phyloP scores from a whole-genome alignment of 495 filamentous ascomycete genomes.

The Penicillium alfredii region DNA sequence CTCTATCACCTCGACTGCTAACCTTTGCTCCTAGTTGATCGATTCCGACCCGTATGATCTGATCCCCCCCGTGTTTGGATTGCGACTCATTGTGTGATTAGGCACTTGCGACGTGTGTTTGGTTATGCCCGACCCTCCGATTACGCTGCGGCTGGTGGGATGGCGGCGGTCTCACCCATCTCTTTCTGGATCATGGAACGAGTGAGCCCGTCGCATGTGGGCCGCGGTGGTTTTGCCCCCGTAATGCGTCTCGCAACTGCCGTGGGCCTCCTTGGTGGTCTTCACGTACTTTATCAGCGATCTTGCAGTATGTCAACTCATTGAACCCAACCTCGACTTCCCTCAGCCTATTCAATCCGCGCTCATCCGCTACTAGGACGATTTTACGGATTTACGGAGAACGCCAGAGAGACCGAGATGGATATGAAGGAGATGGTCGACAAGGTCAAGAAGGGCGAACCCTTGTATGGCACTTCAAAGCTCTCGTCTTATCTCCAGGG shows the following conservation, averaged over 20 bases:
- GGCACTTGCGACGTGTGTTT: slow-evolving; percentile 84
- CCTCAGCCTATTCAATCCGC: slow-evolving; percentile 2
- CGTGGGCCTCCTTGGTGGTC: slow-evolving; percentile 68
- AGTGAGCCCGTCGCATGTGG: slow-evolving; percentile 72
- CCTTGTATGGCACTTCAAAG: slow-evolving; percentile 78
- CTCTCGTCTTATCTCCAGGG: slow-evolving; percentile 87
- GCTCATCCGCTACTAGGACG: slow-evolving; percentile 41
- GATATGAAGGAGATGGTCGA: slow-evolving; percentile 98
- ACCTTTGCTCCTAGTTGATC: slow-evolving; percentile 65
- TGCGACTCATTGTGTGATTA: slow-evolving; percentile 36
- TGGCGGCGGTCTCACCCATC: slow-evolving; percentile 62
- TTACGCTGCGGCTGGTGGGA: slow-evolving; percentile 62
- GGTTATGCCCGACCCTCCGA: slow-evolving; percentile 79
- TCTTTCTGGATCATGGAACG: slow-evolving; percentile 73
- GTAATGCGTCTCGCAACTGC: slow-evolving; percentile 71
- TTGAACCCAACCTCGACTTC: not conserved
- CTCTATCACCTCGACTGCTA: slow-evolving; percentile 18
- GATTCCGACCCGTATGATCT: slow-evolving; percentile 89
- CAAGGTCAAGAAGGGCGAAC: slow-evolving; percentile 84
- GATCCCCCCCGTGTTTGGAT: slow-evolving; percentile 11
- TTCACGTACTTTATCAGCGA: slow-evolving; percentile 72
- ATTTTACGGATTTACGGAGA: slow-evolving; percentile 93
- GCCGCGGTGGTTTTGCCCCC: slow-evolving; percentile 70
- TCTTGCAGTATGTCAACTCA: slow-evolving; percentile 51
- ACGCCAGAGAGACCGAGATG: slow-evolving; percentile 83